A percentile compares a stretch with the other conserved stretches of the same genome.
These are phyloP conservation scores for Colletotrichum sp. DNA, from an alignment of 2,329 filamentous ascomycete genomes.

Conservation along the genomic window DNA sequence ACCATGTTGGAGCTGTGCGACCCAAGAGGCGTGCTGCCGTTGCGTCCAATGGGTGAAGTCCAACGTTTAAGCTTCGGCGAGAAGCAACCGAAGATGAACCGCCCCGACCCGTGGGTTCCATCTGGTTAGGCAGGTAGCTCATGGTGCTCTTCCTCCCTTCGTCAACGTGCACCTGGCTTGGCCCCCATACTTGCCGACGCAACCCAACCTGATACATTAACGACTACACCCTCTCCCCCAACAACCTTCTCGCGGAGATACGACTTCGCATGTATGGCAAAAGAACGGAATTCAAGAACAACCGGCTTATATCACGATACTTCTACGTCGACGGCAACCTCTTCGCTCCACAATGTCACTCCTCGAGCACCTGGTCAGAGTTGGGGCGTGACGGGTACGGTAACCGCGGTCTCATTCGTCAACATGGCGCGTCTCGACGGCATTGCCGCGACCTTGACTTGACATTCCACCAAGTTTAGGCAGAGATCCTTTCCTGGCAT, in stretches of 20 bases:
- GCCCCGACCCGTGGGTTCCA: background rate
- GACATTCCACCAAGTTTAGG: background rate
- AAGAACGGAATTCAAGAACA: background rate
- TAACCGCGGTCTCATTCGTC: background rate
- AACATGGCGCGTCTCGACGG: background rate
- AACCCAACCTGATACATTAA: background rate
- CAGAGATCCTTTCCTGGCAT: background rate
- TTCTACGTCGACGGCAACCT: background rate
- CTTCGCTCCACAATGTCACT: background rate
- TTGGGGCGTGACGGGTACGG: background rate
- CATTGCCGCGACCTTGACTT: background rate
- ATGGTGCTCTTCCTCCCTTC: background rate
- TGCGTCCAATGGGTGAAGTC: background rate
- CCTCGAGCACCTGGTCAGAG: background rate
- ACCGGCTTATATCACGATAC: background rate
- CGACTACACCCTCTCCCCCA: background rate
- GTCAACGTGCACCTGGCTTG: background rate
- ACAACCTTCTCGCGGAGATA: background rate
- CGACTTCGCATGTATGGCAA: background rate
- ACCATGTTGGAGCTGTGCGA: background rate
- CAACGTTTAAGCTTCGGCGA: background rate
- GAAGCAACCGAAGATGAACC: background rate
- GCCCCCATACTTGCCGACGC: background rate
- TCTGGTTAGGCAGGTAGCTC: background rate
- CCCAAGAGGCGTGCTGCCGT: background rate